Base-by-base conservation (phyloP, 441 rosid genomes). In the Populus tomentosa region DNA sequence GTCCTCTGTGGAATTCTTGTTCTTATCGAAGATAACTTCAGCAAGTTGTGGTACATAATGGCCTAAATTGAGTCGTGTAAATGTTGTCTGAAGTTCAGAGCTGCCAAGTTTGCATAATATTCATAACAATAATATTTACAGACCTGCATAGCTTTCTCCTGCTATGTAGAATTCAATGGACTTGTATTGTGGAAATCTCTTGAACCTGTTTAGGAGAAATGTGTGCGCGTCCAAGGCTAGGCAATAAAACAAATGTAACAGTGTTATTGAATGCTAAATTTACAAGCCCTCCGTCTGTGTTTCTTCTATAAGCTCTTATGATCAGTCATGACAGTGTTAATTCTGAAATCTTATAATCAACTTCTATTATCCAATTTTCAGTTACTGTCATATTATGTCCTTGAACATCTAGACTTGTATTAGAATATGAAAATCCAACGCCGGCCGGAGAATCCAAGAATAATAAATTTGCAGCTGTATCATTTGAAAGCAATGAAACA, bases 41-140 rank as follows among this genome's bases (percentile, higher is more conserved):
- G 87, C 82, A 40, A 86, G 88, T 68, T 86, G 86, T 32, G 87
- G 89, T 68, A 83, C 89, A 46, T 84, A 86, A 72, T 87, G 87
- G 32, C 90, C 89, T 84, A 20, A 73, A 79, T 21, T 42, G n/a
- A 38, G 20, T n/a, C 6, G 63, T 13, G 21, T 5, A 56, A 14
- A 56, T 14, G 20, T 5, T 14, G 21, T 56, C 21, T 23, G 67
- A 63, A 18, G 67, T 23, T n/a, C 23, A 6, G 38, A 24, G 71
- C 75, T n/a, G 1, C 40, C 42, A 38, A 38, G 2, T 8, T 38
- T 38, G 11, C 42, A 1, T 38, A 38, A 38, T 38, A 38, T 38
- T 38, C 42, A 38, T 2, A 38, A 38, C 42, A 8, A 38, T 38
- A 24, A 46, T 28, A 50, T 6, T n/a, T 26, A 24, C 21, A 6